phyloP scores from a whole-genome alignment of 192 early-diverging fungal genomes.

The Mortierella antarctica region DNA sequence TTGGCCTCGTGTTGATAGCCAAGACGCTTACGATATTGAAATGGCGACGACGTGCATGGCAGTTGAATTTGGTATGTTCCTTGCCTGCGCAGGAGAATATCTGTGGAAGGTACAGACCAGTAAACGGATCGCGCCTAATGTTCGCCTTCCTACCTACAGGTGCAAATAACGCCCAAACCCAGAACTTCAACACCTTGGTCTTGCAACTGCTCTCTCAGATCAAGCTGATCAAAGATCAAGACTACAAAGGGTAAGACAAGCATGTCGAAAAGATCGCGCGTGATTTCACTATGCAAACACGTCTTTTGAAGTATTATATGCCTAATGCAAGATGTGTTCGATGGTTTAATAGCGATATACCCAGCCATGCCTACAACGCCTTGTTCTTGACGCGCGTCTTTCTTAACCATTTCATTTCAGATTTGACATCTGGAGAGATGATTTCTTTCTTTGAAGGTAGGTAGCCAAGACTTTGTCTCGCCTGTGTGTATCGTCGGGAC shows the following conservation, averaged over 20 bases:
- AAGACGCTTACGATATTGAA: constrained; percentile 79
- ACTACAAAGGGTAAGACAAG: constrained; percentile 51
- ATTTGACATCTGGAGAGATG: constrained; percentile 63
- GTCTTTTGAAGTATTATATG: constrained; percentile 47
- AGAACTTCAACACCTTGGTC: constrained; percentile 74
- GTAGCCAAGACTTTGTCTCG: neutral
- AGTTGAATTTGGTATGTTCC: constrained; percentile 66
- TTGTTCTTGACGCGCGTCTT: constrained; percentile 72
- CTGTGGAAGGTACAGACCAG: neutral
- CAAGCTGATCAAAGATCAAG: constrained; percentile 58
- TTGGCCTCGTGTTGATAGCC: constrained; percentile 51
- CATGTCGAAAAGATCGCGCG: neutral
- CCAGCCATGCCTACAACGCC: constrained; percentile 72
- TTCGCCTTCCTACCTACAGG: constrained; percentile 45
- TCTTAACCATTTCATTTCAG: constrained; percentile 74
- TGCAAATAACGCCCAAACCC: constrained; percentile 69
- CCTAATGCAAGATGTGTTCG: neutral
- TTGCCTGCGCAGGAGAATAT: too few relatives aligned
- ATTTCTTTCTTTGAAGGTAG: constrained; percentile 72
- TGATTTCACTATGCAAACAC: constrained; percentile 8
- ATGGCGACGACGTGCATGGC: constrained; percentile 72
- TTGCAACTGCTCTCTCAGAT: constrained; percentile 71
- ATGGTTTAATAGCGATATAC: constrained; percentile 61
- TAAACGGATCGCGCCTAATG: neutral
- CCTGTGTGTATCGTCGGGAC: neutral